These are phyloP conservation scores for Euphorbia corollata DNA, from an alignment of 441 rosid genomes.

Conservation along the genomic window DNA sequence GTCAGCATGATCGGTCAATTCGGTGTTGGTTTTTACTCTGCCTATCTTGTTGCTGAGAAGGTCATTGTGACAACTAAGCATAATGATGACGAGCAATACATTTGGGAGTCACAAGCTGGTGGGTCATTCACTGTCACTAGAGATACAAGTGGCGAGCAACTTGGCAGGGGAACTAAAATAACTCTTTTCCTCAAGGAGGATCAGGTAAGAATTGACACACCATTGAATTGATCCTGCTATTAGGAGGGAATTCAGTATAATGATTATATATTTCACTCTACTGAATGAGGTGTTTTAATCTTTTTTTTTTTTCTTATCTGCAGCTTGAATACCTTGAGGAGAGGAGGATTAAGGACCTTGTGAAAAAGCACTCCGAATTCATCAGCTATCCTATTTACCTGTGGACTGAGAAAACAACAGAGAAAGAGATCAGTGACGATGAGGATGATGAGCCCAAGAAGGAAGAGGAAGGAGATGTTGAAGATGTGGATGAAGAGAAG, in stretches of 20 bases:
- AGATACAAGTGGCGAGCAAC: constrained; percentile 62
- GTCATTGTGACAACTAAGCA: constrained; percentile 71
- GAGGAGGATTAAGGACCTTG: constrained; percentile 80
- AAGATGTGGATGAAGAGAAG: constrained; percentile 77
- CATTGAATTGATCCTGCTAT: no score
- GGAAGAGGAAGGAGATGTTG: constrained; percentile 63
- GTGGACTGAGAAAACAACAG: constrained; percentile 84
- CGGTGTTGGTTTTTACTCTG: constrained; percentile 91
- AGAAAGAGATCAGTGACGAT: constrained; percentile 83
- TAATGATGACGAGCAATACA: constrained; percentile 78
- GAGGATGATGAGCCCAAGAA: constrained; percentile 63
- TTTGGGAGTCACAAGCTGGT: constrained; percentile 95
- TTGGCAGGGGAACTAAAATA: constrained; percentile 87
- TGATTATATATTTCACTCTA: no score
- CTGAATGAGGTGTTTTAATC: no score
- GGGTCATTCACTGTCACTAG: constrained; percentile 85
- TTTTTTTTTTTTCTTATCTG: background rate
- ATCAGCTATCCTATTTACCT: constrained; percentile 80
- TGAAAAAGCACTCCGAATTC: constrained; percentile 89
- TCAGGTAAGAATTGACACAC: constrained; percentile 32
- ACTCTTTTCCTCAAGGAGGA: constrained; percentile 79
- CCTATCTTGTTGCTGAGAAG: constrained; percentile 81
- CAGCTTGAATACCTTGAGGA: constrained; percentile 81
- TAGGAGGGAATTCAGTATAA: no score
- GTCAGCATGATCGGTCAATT: constrained; percentile 97